Base-by-base conservation (phyloP, 75 land plant species). In the Ceratopteris richardii region DNA sequence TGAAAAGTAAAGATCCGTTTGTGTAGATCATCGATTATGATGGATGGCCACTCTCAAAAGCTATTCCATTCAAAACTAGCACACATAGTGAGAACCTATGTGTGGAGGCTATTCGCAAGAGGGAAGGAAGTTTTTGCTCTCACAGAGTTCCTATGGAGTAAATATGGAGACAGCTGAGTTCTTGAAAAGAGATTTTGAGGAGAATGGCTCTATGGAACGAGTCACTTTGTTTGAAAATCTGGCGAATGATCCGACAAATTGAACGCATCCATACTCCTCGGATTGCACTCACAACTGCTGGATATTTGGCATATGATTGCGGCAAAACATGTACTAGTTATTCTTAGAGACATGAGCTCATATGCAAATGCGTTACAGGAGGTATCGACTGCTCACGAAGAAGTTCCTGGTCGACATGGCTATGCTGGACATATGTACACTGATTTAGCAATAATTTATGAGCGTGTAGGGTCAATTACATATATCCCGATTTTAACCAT, bases 401-500 rank as follows among this genome's bases (percentile, higher is more conserved):
- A n/a, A n/a, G n/a, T n/a, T n/a, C n/a, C n/a, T n/a, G n/a, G n/a
- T n/a, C n/a, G n/a, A n/a, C n/a, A n/a, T 65, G 74, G 74, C 19
- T 71, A 71, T 65, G 69, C 69, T 44, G 74, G 74, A 17, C 65
- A 71, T 33, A 71, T 71, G 74, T 71, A 71, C 41, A 71, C 69
- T 30, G 74, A 71, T 50, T 64, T 71, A 31, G 74, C 74, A 0
- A 71, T 69, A 28, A 65, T 71, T 41, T 71, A 71, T 40, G 74
- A 71, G 31, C 60, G 69, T 26, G 74, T 67, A n/a, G 74, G n/a
- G n/a, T n/a, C n/a, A n/a, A n/a, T n/a, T n/a, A n/a, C n/a, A n/a
- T n/a, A n/a, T n/a, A n/a, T n/a, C n/a, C n/a, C n/a, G n/a, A n/a
- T n/a, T n/a, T n/a, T n/a, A n/a, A n/a, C n/a, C n/a, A n/a, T n/a